Evolutionary conservation across 1,284 basidiomycete genomes (phyloP).

Genomic region (Rhodotorula sp.): DNA sequence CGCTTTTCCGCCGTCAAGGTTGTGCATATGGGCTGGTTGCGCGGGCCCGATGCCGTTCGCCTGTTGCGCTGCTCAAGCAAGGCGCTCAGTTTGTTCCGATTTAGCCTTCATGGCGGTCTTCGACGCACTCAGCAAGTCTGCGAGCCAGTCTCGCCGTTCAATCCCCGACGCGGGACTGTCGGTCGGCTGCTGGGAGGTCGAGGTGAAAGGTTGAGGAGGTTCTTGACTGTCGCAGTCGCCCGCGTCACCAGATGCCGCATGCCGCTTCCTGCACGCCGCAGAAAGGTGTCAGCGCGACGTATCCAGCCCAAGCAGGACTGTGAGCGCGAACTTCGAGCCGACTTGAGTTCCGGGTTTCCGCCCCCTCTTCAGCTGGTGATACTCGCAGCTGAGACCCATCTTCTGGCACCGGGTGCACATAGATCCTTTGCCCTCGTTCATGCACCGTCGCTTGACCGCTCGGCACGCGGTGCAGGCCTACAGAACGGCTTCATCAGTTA

Average conservation of each 20-base stretch:
- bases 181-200: too few species aligned
- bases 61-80: too few species aligned
- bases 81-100: too few species aligned
- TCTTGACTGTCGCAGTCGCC: background rate
- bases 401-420: slow-evolving; percentile 10
- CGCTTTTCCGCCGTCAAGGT: background rate
- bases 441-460: slow-evolving; percentile 19
- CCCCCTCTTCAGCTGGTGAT: slow-evolving; percentile 18
- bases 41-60: too few species aligned
- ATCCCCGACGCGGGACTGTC: too few species aligned
- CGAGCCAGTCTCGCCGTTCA: slow-evolving; percentile 5
- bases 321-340: background rate
- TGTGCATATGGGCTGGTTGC: too few species aligned
- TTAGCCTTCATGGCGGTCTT: background rate
- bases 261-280: background rate
- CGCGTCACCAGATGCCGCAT: background rate
- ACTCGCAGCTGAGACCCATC: slow-evolving; percentile 6
- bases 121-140: background rate
- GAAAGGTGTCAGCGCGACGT: background rate
- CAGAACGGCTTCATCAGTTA: background rate
- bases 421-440: slow-evolving; percentile 5
- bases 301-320: too few species aligned
- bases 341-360: slow-evolving; percentile 1
- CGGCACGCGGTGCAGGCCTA: slow-evolving; percentile 13
- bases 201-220: too few species aligned